A percentile compares a stretch with the other conserved stretches of the same genome.
These are phyloP conservation scores for Keithomyces neogunnii DNA, from an alignment of 2,329 filamentous ascomycete species.

Conservation along the genomic window DNA sequence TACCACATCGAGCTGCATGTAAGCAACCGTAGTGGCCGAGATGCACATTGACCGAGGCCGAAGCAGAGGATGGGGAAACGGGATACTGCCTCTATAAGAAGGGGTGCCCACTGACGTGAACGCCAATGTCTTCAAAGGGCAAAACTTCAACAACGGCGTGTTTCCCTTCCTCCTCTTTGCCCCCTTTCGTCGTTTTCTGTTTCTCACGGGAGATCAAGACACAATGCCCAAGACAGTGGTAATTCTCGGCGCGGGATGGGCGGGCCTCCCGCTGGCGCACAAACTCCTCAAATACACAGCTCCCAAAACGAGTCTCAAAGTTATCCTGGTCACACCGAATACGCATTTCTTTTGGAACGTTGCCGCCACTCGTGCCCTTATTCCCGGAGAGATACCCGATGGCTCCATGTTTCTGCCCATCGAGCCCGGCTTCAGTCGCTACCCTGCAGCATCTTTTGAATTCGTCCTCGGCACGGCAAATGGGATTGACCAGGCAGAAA, in stretches of 20 bases:
- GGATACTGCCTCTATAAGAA: no score
- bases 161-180: no score
- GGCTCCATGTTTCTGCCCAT: slow-evolving; percentile 39
- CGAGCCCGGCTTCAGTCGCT: slow-evolving; percentile 34
- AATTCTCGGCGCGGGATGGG: slow-evolving; percentile 43
- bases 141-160: no score
- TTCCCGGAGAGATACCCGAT: slow-evolving; percentile 38
- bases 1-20: no score
- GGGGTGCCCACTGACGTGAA: no score
- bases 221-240: slow-evolving; percentile 42
- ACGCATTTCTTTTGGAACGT: slow-evolving; percentile 30
- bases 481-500: slow-evolving; percentile 22
- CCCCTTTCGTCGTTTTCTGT: no score
- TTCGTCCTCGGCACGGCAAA: slow-evolving; percentile 39
- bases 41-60: no score
- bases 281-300: slow-evolving; percentile 41
- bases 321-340: slow-evolving; percentile 28
- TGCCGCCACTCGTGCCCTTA: slow-evolving; percentile 44
- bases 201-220: background rate
- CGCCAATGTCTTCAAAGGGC: no score
- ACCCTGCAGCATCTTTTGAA: slow-evolving; percentile 35
- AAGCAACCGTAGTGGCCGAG: no score
- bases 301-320: slow-evolving; percentile 17
- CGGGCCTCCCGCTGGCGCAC: slow-evolving; percentile 41
- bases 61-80: no score